Percentiles rank a stretch among this genome's conserved stretches.
Conservation (phyloP, 768 basidiomycete species). For the Pleurotus giganteus region DNA sequence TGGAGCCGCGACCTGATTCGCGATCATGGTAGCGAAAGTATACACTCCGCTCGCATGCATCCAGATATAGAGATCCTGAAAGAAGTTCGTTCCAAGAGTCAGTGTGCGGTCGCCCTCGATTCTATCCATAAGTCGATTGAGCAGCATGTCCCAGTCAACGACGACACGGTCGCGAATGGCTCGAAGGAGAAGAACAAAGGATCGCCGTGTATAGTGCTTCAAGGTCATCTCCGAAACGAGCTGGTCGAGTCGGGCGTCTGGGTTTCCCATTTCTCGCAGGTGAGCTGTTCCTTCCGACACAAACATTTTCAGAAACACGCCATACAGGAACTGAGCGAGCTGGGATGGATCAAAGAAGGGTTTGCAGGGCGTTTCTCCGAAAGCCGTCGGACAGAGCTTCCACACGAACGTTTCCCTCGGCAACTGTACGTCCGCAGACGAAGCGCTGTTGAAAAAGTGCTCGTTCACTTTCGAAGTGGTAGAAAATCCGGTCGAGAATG, state of each 20-base stretch:
- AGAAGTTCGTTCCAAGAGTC: slow-evolving; percentile 25
- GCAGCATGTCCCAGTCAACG: slow-evolving; percentile 40
- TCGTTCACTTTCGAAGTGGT: slow-evolving; percentile 41
- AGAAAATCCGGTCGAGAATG: slow-evolving; percentile 39
- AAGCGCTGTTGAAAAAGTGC: slow-evolving; percentile 16
- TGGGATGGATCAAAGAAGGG: slow-evolving; percentile 26
- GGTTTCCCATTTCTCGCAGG: slow-evolving; percentile 7
- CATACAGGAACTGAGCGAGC: slow-evolving; percentile 37
- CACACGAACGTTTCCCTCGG: slow-evolving; percentile 36
- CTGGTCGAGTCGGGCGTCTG: slow-evolving; percentile 6
- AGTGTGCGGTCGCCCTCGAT: slow-evolving; percentile 21
- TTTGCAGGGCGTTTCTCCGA: slow-evolving; percentile 7
- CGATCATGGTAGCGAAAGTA: slow-evolving; percentile 18
- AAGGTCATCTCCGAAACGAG: slow-evolving; percentile 18
- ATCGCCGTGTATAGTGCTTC: slow-evolving; percentile 46
- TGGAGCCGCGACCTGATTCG: background rate
- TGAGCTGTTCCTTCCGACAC: slow-evolving; percentile 29
- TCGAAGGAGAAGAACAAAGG: slow-evolving; percentile 44
- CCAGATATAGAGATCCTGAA: slow-evolving; percentile 47
- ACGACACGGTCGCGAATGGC: slow-evolving; percentile 34
- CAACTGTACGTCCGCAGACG: slow-evolving; percentile 19
- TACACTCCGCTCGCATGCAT: slow-evolving; percentile 39
- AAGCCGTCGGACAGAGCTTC: slow-evolving; percentile 23
- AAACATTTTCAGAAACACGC: slow-evolving; percentile 45
- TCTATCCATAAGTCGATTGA: slow-evolving; percentile 31